Evolutionary conservation across 2,329 filamentous ascomycete species (phyloP), one percentile per base, ranked within the genome.

Genomic region (Colletotrichum tropicicola): DNA sequence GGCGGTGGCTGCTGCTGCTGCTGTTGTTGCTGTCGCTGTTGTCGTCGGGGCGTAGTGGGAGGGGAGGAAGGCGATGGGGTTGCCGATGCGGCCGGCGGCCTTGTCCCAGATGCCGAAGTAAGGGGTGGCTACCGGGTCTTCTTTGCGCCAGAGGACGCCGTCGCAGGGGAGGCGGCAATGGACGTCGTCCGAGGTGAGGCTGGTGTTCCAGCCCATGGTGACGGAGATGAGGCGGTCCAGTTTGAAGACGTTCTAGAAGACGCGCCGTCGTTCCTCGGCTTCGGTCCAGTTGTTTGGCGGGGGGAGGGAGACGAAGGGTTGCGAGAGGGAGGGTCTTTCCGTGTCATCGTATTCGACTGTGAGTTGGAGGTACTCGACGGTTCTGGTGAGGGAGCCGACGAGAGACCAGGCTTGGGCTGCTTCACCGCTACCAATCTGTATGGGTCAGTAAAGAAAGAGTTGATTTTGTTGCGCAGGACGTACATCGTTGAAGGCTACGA

Each of bases 101-200:
- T 74, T 73, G 53, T 82, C 78, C 73, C 77, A 79, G 28, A 81
- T 80, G 13, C 78, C 77, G 17, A 80, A 79, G 54, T 75, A 81
- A 0, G 79, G 78, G 0, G 79, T 79, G 3, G 64, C 68, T 0
- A 79, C 76, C 1, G 74, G 67, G 35, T 78, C 71, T 35, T 76
- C 73, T 15, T 75, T 76, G 13, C 73, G 69, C 79, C 79, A 82
- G 19, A 74, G 68, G 4, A 71, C 73, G 1, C 79, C 78, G 49
- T 81, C 79, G 47, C 73, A 74, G 8, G 74, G 74, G 0, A 76
- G 59, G 3, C 74, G 65, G 25, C 72, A 66, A 0, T 68, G 70
- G 13, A 76, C 73, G 25, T 76, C 73, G 5, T 70, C 71, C 0
- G 74, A 73, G 3, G 74, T 76, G 0, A 76, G 54, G 19, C 74